These are phyloP conservation scores for Aspergillus carlsbadensis DNA, from an alignment of 495 filamentous ascomycete species.

Conservation along the genomic window DNA sequence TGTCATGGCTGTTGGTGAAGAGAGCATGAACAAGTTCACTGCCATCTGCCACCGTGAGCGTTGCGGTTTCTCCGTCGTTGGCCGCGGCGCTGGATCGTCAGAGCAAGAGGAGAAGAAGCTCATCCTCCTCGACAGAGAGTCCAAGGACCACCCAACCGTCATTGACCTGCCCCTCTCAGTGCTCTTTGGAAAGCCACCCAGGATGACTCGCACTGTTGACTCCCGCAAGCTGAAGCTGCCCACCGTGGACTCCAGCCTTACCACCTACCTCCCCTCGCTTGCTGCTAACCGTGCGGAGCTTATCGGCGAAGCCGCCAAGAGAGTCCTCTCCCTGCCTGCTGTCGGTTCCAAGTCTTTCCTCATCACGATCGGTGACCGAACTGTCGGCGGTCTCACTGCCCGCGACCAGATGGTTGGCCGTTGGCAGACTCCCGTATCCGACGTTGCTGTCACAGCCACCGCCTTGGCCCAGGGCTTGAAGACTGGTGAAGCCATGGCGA, in stretches of 20 bases:
- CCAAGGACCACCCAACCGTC: constrained; percentile 68
- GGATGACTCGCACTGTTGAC: constrained; percentile 75
- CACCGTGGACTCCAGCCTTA: constrained; percentile 68
- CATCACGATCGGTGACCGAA: constrained; percentile 93
- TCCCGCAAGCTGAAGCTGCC: constrained; percentile 69
- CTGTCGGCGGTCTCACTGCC: constrained; percentile 83
- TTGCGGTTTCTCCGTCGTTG: constrained; percentile 92
- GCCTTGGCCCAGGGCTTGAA: constrained; percentile 68
- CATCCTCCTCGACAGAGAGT: constrained; percentile 79
- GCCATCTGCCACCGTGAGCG: constrained; percentile 82
- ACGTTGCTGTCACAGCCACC: constrained; percentile 87
- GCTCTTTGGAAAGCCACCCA: constrained; percentile 87
- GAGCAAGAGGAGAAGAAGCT: constrained; percentile 63
- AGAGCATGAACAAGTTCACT: constrained; percentile 78
- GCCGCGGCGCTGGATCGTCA: constrained; percentile 62
- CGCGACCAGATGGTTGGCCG: constrained; percentile 95
- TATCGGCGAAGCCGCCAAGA: constrained; percentile 69
- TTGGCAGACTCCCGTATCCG: constrained; percentile 94
- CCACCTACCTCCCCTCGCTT: constrained; percentile 60
- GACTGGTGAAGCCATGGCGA: constrained; percentile 93
- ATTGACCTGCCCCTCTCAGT: constrained; percentile 91
- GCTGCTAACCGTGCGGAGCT: constrained; percentile 56
- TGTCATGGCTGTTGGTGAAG: constrained; percentile 77
- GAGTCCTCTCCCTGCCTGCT: constrained; percentile 79
- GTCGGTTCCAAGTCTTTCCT: constrained; percentile 96